Conservation (phyloP, 192 early-diverging fungal species). For the Coemansia sp. region DNA sequence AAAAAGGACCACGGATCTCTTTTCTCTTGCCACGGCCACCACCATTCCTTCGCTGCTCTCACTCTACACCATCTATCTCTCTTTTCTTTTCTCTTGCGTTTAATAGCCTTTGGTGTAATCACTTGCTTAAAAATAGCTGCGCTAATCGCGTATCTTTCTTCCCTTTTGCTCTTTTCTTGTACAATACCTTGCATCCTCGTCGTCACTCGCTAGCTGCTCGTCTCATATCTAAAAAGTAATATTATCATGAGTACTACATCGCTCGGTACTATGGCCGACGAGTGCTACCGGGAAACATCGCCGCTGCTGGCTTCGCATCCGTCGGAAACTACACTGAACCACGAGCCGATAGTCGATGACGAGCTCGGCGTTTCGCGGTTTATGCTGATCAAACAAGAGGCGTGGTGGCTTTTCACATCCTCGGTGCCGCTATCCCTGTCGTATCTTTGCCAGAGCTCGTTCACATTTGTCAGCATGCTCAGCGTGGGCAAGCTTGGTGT, state of each 20-base stretch:
- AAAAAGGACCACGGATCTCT: not conserved
- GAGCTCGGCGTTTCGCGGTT: conserved; percentile 18
- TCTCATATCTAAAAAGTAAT: not conserved
- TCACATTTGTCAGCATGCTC: conserved; percentile 64
- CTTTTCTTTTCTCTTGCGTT: not conserved
- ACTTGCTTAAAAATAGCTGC: not conserved
- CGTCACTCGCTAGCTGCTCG: not conserved
- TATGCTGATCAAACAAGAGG: conserved; percentile 30
- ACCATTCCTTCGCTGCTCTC: not conserved
- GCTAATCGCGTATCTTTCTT: not conserved
- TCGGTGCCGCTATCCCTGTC: conserved; percentile 58
- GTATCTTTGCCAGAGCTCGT: conserved; percentile 64
- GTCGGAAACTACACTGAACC: conserved; percentile 35
- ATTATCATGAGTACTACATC: not conserved
- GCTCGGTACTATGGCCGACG: not conserved
- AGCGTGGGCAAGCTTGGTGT: conserved; percentile 63
- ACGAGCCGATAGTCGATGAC: conserved; percentile 14
- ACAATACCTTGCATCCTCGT: not conserved
- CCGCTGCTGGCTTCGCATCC: conserved; percentile 16
- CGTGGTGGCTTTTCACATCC: conserved; percentile 33
- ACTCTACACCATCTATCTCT: not conserved
- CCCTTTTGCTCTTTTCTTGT: not conserved
- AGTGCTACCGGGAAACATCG: conserved; percentile 3
- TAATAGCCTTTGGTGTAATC: not conserved
- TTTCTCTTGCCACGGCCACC: not conserved